Evolutionary conservation across 371 early-diverging fungal genomes (phyloP).

Genomic region (Mortierella sp.): DNA sequence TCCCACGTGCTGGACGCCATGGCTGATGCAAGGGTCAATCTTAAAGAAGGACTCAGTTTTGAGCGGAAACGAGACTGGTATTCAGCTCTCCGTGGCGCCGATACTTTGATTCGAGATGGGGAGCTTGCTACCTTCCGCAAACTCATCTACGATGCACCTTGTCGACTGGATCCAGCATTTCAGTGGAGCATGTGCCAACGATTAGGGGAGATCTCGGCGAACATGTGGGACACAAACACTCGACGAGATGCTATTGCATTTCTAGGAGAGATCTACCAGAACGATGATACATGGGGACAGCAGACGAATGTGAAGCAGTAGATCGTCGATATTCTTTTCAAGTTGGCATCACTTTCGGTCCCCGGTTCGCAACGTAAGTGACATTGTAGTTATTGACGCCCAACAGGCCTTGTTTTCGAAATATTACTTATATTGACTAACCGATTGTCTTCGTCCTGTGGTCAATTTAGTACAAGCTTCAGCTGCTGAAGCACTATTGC

Average conservation of each 20-base stretch:
- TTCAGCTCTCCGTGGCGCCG: constrained; percentile 7
- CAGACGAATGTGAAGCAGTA: constrained; percentile 1
- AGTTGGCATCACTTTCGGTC: neutral
- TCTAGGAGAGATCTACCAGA: constrained; percentile 9
- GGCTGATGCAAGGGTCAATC: too few relatives aligned
- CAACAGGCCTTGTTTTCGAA: neutral
- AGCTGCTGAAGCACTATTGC: neutral
- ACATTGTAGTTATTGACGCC: neutral
- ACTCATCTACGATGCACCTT: constrained; percentile 11
- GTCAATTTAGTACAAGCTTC: neutral
- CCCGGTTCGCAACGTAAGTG: neutral
- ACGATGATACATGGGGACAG: constrained; percentile 8
- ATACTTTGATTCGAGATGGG: constrained; percentile 5
- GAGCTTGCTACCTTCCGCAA: constrained; percentile 2
- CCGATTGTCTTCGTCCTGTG: neutral
- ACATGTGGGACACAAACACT: neutral
- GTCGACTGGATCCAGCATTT: constrained; percentile 6
- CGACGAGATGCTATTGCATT: constrained; percentile 7
- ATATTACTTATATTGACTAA: neutral
- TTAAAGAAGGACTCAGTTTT: constrained; percentile 10
- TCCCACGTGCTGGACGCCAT: too few relatives aligned
- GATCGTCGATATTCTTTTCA: constrained; percentile 13
- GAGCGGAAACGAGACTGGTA: constrained; percentile 8
- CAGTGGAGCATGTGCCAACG: constrained; percentile 17
- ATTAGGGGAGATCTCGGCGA: constrained; percentile 7